Conservation (phyloP, 31 red algal genomes). For the Odonthalia washingtoniensis region DNA sequence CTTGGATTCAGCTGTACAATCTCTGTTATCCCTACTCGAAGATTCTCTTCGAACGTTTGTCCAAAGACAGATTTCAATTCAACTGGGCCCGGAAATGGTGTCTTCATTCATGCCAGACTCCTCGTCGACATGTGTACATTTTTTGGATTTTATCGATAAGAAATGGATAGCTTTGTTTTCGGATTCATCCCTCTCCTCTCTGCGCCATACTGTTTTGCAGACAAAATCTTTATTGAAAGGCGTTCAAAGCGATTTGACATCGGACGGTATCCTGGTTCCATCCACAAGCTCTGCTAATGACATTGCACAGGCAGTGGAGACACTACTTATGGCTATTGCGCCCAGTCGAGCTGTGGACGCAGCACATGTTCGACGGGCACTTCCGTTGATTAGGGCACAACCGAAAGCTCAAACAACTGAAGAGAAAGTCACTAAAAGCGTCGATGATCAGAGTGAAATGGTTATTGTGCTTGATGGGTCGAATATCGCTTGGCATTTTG, state of each 20-base stretch:
- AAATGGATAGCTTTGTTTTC: conserved; percentile 59
- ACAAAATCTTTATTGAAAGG: conserved; percentile 26
- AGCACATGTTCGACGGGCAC: background rate
- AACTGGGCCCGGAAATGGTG: conserved; percentile 49
- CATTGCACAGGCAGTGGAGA: background rate
- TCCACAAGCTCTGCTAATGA: conserved; percentile 22
- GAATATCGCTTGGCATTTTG: conserved; percentile 83
- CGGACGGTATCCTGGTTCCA: conserved; percentile 7
- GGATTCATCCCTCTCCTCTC: conserved; percentile 27
- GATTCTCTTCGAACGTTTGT: conserved; percentile 36
- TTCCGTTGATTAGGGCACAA: background rate
- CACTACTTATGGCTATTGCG: conserved; percentile 34
- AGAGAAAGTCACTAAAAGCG: background rate
- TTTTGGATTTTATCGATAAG: conserved; percentile 41
- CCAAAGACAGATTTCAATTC: background rate
- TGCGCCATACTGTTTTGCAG: conserved; percentile 3
- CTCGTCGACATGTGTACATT: conserved; percentile 4
- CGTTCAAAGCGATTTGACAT: background rate
- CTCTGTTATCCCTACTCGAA: conserved; percentile 14
- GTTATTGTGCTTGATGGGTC: conserved; percentile 76
- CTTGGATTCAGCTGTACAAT: background rate
- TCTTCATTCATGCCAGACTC: conserved; percentile 14
- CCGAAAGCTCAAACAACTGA: background rate
- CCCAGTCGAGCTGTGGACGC: conserved; percentile 12
- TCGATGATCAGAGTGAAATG: background rate